Base-by-base conservation (phyloP, 306 rosid genomes). In the Fragaria vesca region DNA sequence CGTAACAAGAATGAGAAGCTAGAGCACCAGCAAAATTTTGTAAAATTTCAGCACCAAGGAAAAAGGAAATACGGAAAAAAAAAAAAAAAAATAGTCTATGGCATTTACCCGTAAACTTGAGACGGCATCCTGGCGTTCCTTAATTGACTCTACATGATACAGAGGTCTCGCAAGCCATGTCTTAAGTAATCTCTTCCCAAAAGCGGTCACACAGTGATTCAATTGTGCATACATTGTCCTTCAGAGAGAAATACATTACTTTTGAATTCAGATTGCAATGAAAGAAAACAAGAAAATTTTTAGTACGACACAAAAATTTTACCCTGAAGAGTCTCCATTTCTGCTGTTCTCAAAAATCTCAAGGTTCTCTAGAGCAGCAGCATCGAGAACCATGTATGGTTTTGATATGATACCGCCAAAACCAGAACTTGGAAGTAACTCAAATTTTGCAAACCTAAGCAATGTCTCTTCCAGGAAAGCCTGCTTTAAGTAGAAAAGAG, bases 161-260 rank as follows among this genome's bases (percentile, higher is more conserved):
- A 93, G 86, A 79, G 99, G 97, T 68, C 97, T 93, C 30, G 97
- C 99, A 87, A 93, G 93, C 99, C 99, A 95, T 54, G 94, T 77
- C 83, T 83, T 95, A 48, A 95, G 93, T 86, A 95, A 79, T 84
- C 99, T 90, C 87, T 89, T 95, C 74, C 99, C 99, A 90, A 90
- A 88, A 43, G 97, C 96, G 6, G 99, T 93, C 75, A 91, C 93
- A 81, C 99, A 95, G 73, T 95, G 94, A 87, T 93, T 91, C 81
- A 95, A 74, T 79, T 91, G 99, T 61, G 93, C 87, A 79, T 89
- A 93, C 57, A 95, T 92, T 1, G 97, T 91, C 86, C 99, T 95
- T 51, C 83, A 83, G n/a, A 61, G 75, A 85, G 74, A 12, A 60
- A 80, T 48, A 71, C 58, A 80, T 40, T 43, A 76, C 58, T 71